Evolutionary conservation across 306 rosid genomes (phyloP).

Genomic region (Quercus engelmannii): DNA sequence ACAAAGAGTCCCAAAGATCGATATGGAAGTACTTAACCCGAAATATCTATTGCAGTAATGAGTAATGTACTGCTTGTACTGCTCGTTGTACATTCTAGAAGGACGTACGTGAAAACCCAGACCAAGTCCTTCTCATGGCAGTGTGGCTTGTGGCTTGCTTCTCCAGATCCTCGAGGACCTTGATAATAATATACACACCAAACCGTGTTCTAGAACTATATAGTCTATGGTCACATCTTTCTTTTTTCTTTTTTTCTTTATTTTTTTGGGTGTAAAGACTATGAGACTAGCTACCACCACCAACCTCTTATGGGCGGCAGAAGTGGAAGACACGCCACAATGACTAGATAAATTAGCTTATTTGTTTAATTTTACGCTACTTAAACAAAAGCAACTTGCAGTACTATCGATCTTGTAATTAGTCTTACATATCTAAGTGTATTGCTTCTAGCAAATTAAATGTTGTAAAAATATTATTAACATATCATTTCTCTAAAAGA

Average conservation of each 20-base stretch:
- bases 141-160: background rate
- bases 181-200: no score
- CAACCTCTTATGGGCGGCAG: background rate
- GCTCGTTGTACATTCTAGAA: background rate
- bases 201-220: no score
- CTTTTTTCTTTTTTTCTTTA: no score
- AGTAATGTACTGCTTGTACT: background rate
- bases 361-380: background rate
- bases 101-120: background rate
- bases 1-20: background rate
- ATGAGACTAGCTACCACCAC: no score
- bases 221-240: no score
- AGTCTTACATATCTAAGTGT: background rate
- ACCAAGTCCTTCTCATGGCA: background rate
- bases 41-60: background rate
- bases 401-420: no score
- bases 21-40: background rate
- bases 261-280: background rate
- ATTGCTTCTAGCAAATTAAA: background rate
- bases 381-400: background rate
- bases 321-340: conserved; percentile 27
- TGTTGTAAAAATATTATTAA: background rate
- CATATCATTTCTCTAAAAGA: no score
- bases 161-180: no score
- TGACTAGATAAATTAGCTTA: background rate